These are phyloP conservation scores for Mollisia scopiformis DNA, from an alignment of 2,329 filamentous ascomycete genomes.

Conservation along the genomic window DNA sequence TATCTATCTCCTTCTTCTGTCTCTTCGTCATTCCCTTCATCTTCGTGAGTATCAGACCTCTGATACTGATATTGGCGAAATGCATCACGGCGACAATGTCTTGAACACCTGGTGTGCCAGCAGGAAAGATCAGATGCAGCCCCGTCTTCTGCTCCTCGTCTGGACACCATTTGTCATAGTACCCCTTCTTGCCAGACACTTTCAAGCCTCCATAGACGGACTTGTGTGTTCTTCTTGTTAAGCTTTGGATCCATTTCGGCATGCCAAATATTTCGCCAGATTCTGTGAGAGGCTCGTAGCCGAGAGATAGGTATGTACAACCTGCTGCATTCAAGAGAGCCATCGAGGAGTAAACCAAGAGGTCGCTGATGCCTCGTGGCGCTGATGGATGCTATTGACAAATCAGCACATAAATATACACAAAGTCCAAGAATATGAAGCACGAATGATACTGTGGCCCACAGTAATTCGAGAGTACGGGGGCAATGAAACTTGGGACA, in stretches of 20 bases:
- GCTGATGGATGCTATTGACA: conserved; percentile 30
- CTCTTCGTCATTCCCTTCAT: background rate
- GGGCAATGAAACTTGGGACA: too few relatives aligned
- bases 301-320: conserved; percentile 41
- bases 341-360: conserved; percentile 43
- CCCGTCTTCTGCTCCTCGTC: conserved; percentile 37
- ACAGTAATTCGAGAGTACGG: too few relatives aligned
- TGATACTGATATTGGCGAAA: conserved; percentile 42
- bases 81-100: conserved; percentile 34
- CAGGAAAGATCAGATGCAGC: conserved; percentile 42
- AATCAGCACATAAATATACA: conserved; percentile 34
- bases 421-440: too few relatives aligned
- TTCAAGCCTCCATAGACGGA: conserved; percentile 39
- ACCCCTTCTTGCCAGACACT: conserved; percentile 42
- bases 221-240: conserved; percentile 38
- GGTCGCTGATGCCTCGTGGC: conserved; percentile 42
- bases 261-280: conserved; percentile 40
- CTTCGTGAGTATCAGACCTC: conserved; percentile 7
- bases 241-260: conserved; percentile 27
- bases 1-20: background rate
- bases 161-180: conserved; percentile 43
- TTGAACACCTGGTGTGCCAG: conserved; percentile 35
- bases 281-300: conserved; percentile 40
- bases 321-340: conserved; percentile 38
- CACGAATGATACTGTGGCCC: too few relatives aligned